These are phyloP conservation scores for Silene conica DNA, from an alignment of 148 eudicot genomes.

Conservation along the genomic window DNA sequence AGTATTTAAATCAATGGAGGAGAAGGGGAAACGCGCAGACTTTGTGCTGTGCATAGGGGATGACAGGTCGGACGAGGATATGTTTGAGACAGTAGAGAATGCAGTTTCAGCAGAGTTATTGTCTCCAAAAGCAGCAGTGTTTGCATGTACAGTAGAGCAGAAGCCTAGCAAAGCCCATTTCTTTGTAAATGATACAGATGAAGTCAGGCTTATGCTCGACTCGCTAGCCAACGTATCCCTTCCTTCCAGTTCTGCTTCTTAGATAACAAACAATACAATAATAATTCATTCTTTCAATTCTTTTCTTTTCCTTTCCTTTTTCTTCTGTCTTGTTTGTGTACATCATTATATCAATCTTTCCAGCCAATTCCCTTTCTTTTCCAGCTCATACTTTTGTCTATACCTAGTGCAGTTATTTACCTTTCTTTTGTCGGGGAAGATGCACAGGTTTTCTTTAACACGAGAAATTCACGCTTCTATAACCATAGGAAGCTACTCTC, in stretches of 20 bases:
- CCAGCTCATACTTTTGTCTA: neutral
- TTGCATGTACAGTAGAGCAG: conserved; percentile 77
- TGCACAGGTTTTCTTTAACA: no score
- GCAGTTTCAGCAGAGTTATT: conserved; percentile 46
- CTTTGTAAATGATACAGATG: conserved; percentile 39
- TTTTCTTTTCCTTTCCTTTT: neutral
- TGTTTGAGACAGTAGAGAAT: conserved; percentile 64
- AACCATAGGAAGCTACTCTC: no score
- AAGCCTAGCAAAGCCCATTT: conserved; percentile 65
- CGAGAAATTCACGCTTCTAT: no score
- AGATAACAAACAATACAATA: neutral
- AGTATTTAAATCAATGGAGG: conserved; percentile 45
- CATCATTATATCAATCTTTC: neutral
- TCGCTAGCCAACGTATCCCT: conserved; percentile 30
- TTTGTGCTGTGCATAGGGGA: conserved; percentile 76
- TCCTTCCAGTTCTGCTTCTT: conserved; percentile 14
- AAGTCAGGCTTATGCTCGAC: conserved; percentile 33
- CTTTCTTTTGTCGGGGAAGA: no score
- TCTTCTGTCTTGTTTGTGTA: neutral
- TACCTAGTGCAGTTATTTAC: neutral
- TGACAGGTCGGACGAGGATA: conserved; percentile 77
- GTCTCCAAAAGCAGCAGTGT: conserved; percentile 61
- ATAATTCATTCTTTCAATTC: conserved; percentile 22
- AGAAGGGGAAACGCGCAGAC: conserved; percentile 60
- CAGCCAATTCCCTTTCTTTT: neutral